Percentiles rank a stretch among this genome's conserved stretches.
These are phyloP conservation scores for Myochromella boudieri DNA, from an alignment of 768 basidiomycete species.

Conservation along the genomic window DNA sequence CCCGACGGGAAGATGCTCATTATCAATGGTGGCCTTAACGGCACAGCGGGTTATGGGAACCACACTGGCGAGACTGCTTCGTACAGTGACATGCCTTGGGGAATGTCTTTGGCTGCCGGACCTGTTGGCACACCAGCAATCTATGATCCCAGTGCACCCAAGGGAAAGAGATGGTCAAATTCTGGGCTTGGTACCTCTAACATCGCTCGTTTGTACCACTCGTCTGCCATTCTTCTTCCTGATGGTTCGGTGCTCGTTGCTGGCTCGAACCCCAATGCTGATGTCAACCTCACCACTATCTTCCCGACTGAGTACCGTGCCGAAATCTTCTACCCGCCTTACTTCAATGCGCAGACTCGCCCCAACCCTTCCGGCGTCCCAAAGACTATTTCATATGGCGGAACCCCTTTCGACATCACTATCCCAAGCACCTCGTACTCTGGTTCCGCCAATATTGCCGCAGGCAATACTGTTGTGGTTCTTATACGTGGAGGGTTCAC, in stretches of 20 bases:
- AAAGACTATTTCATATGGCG: slow-evolving; percentile 77
- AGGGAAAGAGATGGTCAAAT: slow-evolving; percentile 64
- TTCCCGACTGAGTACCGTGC: slow-evolving; percentile 81
- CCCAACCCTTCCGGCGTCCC: slow-evolving; percentile 75
- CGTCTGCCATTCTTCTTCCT: slow-evolving; percentile 71
- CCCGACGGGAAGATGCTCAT: slow-evolving; percentile 76
- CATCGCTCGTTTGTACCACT: slow-evolving; percentile 82
- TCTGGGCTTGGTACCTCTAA: slow-evolving; percentile 51
- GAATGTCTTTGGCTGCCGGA: slow-evolving; percentile 63
- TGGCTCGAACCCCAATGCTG: slow-evolving; percentile 92
- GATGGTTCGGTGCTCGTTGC: slow-evolving; percentile 85
- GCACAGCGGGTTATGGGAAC: slow-evolving; percentile 76
- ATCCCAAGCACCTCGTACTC: slow-evolving; percentile 67
- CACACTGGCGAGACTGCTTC: slow-evolving; percentile 41
- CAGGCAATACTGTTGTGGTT: slow-evolving; percentile 73
- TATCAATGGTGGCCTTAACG: slow-evolving; percentile 82
- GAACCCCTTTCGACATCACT: slow-evolving; percentile 72
- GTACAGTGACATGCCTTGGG: slow-evolving; percentile 58
- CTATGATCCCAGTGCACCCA: slow-evolving; percentile 64
- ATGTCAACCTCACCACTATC: slow-evolving; percentile 59
- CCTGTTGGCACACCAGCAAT: slow-evolving; percentile 69
- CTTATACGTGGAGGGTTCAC: slow-evolving; percentile 82
- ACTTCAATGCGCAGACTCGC: slow-evolving; percentile 69
- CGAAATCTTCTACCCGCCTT: slow-evolving; percentile 91
- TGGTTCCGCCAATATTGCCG: slow-evolving; percentile 66